Base-by-base conservation (phyloP, 2,329 filamentous ascomycete genomes). In the Ceratocystis harringtonii region DNA sequence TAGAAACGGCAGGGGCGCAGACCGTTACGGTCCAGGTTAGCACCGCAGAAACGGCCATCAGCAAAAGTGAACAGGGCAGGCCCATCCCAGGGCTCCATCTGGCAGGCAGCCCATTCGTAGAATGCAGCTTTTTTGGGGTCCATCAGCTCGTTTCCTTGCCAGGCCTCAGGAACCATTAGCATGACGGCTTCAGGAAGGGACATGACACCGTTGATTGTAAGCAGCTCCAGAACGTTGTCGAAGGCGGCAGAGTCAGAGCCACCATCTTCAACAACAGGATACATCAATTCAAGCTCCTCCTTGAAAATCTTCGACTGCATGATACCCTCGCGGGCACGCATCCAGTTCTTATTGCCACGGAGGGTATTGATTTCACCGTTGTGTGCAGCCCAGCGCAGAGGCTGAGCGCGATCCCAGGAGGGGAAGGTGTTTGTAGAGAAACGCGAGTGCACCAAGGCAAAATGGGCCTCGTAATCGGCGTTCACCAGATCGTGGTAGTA, bases 341-440 rank as follows among this genome's bases (percentile, higher is more conserved):
- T 97, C 92, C 92, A 97, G 78, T 97, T 97, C 82, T 97, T 97
- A 80, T 97, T 97, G 68, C 92, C 92, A 74, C 92, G 88, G 68
- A 97, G 80, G 1, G 92, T 97, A 77, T 97, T 97, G 74, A 97
- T 97, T 78, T 97, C 92, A 81, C 92, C 92, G 75, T 97, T 97
- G 80, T 97, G 92, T 72, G 92, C 92, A 69, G 92, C 92, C 92
- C 92, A 97, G 77, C 92, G 85, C 69, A 97, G 79, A 69, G 92
- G 92, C 79, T 97, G 92, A 68, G 92, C 94, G 78, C 92, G 89
- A 76, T 97, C 94, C 92, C 92, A 97, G 1, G 91, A 96, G 22
- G 92, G 92, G 78, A 97, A 97, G 63, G 92, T 97, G 80, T 97
- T 97, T 68, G 92, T 97, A 36, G 91, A 96, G 78, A 97, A 97